Evolutionary conservation across 768 basidiomycete genomes (phyloP).

Genomic region (Clathrus columnatus): DNA sequence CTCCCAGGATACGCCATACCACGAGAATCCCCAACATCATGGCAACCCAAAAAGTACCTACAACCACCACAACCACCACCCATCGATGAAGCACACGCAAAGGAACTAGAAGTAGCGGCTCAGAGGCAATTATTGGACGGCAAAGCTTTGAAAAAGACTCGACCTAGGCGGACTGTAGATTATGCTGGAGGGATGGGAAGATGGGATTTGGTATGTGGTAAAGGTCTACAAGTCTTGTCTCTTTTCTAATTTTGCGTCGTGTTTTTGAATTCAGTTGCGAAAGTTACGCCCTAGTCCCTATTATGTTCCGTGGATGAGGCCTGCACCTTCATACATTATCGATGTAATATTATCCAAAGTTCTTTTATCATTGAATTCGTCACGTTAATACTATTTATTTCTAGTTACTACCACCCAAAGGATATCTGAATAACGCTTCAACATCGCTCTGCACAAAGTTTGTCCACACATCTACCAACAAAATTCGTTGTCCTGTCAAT

Average conservation of each 20-base stretch:
- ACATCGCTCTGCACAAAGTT: conserved; percentile 96
- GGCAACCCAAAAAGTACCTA: conserved; percentile 66
- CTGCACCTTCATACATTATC: conserved; percentile 80
- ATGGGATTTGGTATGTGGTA: conserved; percentile 64
- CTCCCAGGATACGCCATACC: conserved; percentile 3
- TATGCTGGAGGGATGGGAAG: conserved; percentile 84
- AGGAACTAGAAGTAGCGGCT: conserved; percentile 73
- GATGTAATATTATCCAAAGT: conserved; percentile 49
- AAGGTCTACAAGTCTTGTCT: conserved; percentile 7
- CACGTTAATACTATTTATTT: conserved; percentile 19
- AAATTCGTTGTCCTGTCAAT: conserved; percentile 94
- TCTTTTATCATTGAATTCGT: conserved; percentile 12
- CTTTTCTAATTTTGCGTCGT: not conserved
- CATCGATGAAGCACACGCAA: conserved; percentile 62
- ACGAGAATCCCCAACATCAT: conserved; percentile 24
- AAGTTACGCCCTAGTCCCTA: conserved; percentile 73
- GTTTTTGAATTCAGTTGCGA: conserved; percentile 39
- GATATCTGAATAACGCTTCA: conserved; percentile 84
- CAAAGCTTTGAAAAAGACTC: conserved; percentile 80
- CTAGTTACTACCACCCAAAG: conserved; percentile 91
- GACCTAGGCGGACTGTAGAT: conserved; percentile 90
- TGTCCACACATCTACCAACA: conserved; percentile 97
- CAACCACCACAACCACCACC: conserved; percentile 69
- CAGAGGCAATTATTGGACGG: conserved; percentile 68
- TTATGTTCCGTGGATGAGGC: conserved; percentile 71